Conservation (phyloP, 108 stramenopile species). For the Aurantiochytrium sp. region DNA sequence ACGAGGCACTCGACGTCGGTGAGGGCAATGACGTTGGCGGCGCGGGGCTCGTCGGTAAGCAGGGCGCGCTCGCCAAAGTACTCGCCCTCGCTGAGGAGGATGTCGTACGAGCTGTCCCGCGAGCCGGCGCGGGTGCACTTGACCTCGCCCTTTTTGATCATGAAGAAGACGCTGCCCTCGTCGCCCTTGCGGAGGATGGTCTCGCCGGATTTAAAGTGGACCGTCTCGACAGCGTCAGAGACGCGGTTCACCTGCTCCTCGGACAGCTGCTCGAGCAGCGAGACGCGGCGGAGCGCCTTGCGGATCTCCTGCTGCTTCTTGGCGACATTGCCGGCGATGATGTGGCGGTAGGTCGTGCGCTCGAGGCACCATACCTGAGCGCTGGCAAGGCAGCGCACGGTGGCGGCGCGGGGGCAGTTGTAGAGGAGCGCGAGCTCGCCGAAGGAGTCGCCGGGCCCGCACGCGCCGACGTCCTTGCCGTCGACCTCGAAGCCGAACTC, state of each 20-base stretch:
- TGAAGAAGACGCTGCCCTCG: conserved; percentile 61
- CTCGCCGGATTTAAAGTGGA: conserved; percentile 55
- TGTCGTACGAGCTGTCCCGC: neutral
- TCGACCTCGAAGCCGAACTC: conserved; percentile 45
- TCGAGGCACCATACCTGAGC: conserved; percentile 36
- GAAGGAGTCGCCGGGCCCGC: conserved; percentile 37
- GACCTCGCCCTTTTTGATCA: conserved; percentile 67
- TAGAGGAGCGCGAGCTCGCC: conserved; percentile 52
- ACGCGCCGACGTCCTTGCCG: neutral
- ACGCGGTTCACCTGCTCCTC: conserved; percentile 50
- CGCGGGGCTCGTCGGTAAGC: conserved; percentile 35
- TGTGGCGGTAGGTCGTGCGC: conserved; percentile 46
- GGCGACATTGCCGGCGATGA: conserved; percentile 26
- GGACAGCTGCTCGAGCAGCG: conserved; percentile 11
- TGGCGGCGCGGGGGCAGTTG: conserved; percentile 44
- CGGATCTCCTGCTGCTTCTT: neutral
- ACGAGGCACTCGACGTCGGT: conserved; percentile 34
- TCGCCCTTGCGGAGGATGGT: conserved; percentile 55
- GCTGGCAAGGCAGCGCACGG: neutral
- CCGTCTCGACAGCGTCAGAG: conserved; percentile 56
- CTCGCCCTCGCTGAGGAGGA: conserved; percentile 33
- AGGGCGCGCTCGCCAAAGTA: conserved; percentile 46
- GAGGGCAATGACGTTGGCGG: conserved; percentile 51
- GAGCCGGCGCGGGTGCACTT: conserved; percentile 45
- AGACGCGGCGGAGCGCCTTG: conserved; percentile 8